Base-by-base conservation (phyloP, 768 basidiomycete species). In the Xanthoconium purpureum region DNA sequence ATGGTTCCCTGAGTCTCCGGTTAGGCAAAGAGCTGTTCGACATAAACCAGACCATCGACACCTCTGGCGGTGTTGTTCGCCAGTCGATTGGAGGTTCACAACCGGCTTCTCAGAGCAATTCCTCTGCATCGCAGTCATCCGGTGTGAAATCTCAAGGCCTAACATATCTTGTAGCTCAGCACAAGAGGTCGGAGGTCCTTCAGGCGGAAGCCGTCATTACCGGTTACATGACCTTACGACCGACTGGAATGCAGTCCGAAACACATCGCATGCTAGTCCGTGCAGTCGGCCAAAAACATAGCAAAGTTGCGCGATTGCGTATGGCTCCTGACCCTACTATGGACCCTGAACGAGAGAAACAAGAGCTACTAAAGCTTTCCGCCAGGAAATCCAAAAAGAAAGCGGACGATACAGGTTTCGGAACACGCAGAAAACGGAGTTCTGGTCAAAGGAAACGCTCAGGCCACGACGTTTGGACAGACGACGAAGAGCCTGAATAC, bases 11-110 rank as follows among this genome's bases (percentile, higher is more conserved):
- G 54, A 95, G 94, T 63, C 81, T 99, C 32, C 88, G 91, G 60
- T 76, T 99, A 53, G 97, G 97, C 42, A 89, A 91, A 70, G 96
- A 98, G 66, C 77, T 97, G 6, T 98, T 95, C 73, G 94, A 98
- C 75, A 85, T 98, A 49, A 85, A 82, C 50, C 83, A 89, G 70
- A 84, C 82, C 57, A 76, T 91, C 55, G 91, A 94, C 66, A 87
- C 82, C 17, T 90, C 91, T 18, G 89, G 84, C 42, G 81, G 83
- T 54, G 66, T 82, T 55, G 68, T 86, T 51, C 81, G 88, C 55
- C 78, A 85, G 59, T 76, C 80, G 15, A 70, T 88, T 64, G 79
- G 82, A 58, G 72, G 77, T 59, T 64, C 77, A 56, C 74, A 74
- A 44, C 67, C 76, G 14, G 35, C 66, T 54, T 72, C 81, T 48